Evolutionary conservation across 176 grass and related monocot species (phyloP), one percentile per base, ranked within the genome.

Genomic region (Triticum timopheevii): DNA sequence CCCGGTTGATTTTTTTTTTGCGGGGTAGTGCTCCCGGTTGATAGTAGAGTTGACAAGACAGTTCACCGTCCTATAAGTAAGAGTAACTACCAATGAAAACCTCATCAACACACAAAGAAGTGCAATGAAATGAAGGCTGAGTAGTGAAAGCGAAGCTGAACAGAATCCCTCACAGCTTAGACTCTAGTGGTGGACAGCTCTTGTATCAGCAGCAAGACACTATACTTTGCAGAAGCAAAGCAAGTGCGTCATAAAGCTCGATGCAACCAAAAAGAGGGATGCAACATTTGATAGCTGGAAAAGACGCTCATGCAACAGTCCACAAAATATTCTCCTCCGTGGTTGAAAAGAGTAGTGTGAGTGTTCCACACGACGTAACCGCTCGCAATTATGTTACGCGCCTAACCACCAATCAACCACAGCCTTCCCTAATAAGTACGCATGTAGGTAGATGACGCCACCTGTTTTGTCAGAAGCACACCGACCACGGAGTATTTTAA

Each of bases 231-330:
- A 65, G 81, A 75, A 36, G 75, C 85, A 80, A 28, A 56, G 34
- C 59, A 80, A 84, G 76, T 69, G 89, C 81, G 59, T 84, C 59
- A 56, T 68, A 61, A 80, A 87, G 85, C 9, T 76, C 69, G 77
- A 50, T 34, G 8, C 69, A 77, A 80, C 89, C 81, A 81, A 87
- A 91, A 91, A 87, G 81, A 87, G 25, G 24, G 74, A 80, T 33
- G 24, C 22, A 3, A 25, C 23, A 73, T 34, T 73, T 19, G 68
- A 78, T 61, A 66, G 67, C 76, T 4, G 58, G 11, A 67, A 59
- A 80, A 80, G 67, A 85, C 56, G 68, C 76, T 85, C 31, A 16
- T 54, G 16, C 69, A 49, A 17, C 56, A 59, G 7, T 59, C 56
- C 7, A 22, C 56, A 59, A 59, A 59, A 59, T 59, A 59, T 59